phyloP scores from a whole-genome alignment of 1,139 yeast species.

The Debaryomyces singareniensis region DNA sequence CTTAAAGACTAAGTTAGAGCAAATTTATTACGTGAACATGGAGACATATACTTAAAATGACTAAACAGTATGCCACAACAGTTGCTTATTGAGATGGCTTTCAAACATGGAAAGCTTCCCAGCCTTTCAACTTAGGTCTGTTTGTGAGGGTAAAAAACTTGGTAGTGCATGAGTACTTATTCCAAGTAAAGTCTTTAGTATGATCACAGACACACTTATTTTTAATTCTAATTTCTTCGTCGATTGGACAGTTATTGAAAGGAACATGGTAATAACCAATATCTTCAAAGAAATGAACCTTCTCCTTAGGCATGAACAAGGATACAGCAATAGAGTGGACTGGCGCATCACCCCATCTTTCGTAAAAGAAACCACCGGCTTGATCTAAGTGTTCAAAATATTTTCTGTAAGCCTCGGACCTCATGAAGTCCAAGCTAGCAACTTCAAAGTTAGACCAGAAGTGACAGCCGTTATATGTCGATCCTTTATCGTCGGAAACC shows the following conservation, averaged over 20 bases:
- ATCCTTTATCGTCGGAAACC: conserved; percentile 63
- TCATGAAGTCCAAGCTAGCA: conserved; percentile 69
- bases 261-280: conserved; percentile 80
- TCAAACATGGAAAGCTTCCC: conserved; percentile 52
- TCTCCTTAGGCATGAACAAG: conserved; percentile 57
- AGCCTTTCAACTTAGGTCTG: conserved; percentile 64
- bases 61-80: neutral
- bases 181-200: conserved; percentile 75
- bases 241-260: conserved; percentile 71
- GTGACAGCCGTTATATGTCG: conserved; percentile 70
- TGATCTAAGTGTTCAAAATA: conserved; percentile 69
- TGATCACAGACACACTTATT: conserved; percentile 73
- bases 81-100: neutral
- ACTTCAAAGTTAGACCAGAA: conserved; percentile 88
- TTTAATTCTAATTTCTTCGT: conserved; percentile 41
- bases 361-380: conserved; percentile 85
- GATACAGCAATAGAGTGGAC: conserved; percentile 86
- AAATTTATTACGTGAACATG: neutral
- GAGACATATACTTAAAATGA: neutral
- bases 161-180: conserved; percentile 78
- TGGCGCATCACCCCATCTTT: conserved; percentile 94
- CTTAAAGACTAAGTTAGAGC: neutral
- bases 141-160: conserved; percentile 61
- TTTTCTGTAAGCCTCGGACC: conserved; percentile 59
- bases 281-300: conserved; percentile 75